phyloP scores from a whole-genome alignment of 805 yeast genomes.

The Candida cerambycidarum region DNA sequence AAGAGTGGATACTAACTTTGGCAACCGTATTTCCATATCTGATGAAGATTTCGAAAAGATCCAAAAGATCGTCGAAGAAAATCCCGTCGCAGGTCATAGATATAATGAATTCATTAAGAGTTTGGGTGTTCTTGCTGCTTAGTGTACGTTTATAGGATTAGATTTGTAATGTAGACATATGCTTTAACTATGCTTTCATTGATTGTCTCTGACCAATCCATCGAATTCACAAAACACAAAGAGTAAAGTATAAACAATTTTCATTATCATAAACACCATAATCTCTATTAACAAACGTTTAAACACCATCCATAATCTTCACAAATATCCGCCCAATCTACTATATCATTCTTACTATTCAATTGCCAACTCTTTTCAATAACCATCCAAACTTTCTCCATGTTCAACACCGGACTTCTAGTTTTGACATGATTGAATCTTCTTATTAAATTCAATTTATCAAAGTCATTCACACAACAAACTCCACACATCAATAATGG shows the following conservation, averaged over 20 bases:
- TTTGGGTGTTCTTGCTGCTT: background rate
- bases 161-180: no score
- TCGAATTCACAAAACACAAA: no score
- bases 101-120: background rate
- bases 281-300: constrained; percentile 10
- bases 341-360: constrained; percentile 17
- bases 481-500: constrained; percentile 26
- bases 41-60: constrained; percentile 59
- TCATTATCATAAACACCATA: no score
- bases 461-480: constrained; percentile 20
- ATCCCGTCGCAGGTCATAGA: constrained; percentile 6
- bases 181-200: no score
- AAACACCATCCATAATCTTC: constrained; percentile 26
- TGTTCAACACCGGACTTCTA: constrained; percentile 20
- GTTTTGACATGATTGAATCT: constrained; percentile 15
- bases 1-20: constrained; percentile 63
- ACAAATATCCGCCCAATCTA: constrained; percentile 28
- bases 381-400: constrained; percentile 16
- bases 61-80: constrained; percentile 20
- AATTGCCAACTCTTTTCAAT: constrained; percentile 22
- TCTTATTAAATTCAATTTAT: constrained; percentile 18
- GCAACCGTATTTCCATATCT: constrained; percentile 43
- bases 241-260: no score
- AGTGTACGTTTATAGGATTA: no score
- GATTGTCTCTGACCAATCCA: no score